Percentiles rank a stretch among this genome's conserved stretches.
phyloP scores from a whole-genome alignment of 495 filamentous ascomycete species.

The Parathielavia appendiculata region DNA sequence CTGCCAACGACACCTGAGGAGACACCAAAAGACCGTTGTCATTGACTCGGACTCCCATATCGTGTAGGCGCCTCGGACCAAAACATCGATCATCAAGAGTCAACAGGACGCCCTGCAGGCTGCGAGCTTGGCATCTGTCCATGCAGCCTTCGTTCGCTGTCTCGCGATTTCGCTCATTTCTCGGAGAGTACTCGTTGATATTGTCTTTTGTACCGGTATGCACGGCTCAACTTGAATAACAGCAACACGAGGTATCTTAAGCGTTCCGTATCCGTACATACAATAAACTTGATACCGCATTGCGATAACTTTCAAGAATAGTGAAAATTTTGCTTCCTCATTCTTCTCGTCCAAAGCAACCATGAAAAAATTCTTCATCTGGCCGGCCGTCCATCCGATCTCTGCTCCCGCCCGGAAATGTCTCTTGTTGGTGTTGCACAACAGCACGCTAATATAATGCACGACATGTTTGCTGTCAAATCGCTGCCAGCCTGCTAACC shows the following conservation, averaged over 20 bases:
- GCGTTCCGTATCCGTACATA: too few relatives aligned
- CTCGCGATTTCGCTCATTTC: slow-evolving; percentile 13
- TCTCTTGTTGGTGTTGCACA: slow-evolving; percentile 8
- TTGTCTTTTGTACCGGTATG: too few relatives aligned
- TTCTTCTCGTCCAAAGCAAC: too few relatives aligned
- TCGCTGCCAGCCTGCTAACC: neutral
- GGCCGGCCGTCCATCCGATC: too few relatives aligned
- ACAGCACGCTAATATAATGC: slow-evolving; percentile 11
- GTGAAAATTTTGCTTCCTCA: neutral
- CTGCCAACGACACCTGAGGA: too few relatives aligned
- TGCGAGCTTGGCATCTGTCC: neutral
- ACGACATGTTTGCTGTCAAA: slow-evolving; percentile 7
- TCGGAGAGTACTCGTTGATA: neutral
- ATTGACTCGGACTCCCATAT: neutral
- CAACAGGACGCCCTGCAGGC: slow-evolving; percentile 3
- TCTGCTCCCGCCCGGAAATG: neutral
- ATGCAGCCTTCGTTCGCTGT: slow-evolving; percentile 1
- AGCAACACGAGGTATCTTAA: too few relatives aligned
- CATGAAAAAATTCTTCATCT: too few relatives aligned
- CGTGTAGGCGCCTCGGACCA: neutral
- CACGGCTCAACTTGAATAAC: too few relatives aligned
- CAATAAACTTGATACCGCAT: too few relatives aligned
- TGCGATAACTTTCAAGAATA: neutral
- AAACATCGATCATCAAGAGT: neutral
- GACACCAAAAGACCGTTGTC: neutral